Evolutionary conservation across 2,329 filamentous ascomycete genomes (phyloP), one percentile per base, ranked within the genome.

Genomic region (Lachnum nothofagi): DNA sequence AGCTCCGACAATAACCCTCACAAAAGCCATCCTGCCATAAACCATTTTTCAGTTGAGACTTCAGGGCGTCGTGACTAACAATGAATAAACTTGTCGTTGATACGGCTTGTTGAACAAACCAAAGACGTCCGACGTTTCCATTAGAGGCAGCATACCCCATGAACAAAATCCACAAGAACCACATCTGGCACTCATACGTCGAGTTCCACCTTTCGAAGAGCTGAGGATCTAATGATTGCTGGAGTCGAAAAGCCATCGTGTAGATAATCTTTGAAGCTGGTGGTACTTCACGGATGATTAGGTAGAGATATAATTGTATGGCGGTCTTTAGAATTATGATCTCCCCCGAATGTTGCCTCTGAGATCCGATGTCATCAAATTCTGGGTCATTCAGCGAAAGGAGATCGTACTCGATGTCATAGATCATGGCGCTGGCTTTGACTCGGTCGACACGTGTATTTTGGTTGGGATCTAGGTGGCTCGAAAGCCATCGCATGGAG

Each of bases 111-210:
- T 29, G 10, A 14, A 54, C 37, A 39, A 56, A 52, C 54, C 51
- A 56, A 16, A 17, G 8, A 22, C 46, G 49, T 24, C 48, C 45
- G 10, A 14, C 8, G 4, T 41, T 19, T 24, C 43, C 44, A 14
- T 10, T 7, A 19, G 43, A 35, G n/a, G 48, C 48, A n/a, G 51
- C 23, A 8, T 33, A 45, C 4, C 53, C 53, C 3, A 55, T 39
- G 38, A 51, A 55, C 23, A 55, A 16, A 9, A 50, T 53, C 50
- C 50, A 55, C 24, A 53, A 25, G 9, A 53, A 24, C 53, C 50
- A 53, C 2, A 33, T 22, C 41, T 42, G 34, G n/a, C 44, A 39
- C 29, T 55, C 49, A 19, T 5, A 23, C 12, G 16, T 27, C 14
- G 12, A 23, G 10, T 20, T 33, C 52, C 52, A 55, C 52, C 52